These are phyloP conservation scores for Podospora anserina DNA, from an alignment of 495 filamentous ascomycete species.

Conservation along the genomic window DNA sequence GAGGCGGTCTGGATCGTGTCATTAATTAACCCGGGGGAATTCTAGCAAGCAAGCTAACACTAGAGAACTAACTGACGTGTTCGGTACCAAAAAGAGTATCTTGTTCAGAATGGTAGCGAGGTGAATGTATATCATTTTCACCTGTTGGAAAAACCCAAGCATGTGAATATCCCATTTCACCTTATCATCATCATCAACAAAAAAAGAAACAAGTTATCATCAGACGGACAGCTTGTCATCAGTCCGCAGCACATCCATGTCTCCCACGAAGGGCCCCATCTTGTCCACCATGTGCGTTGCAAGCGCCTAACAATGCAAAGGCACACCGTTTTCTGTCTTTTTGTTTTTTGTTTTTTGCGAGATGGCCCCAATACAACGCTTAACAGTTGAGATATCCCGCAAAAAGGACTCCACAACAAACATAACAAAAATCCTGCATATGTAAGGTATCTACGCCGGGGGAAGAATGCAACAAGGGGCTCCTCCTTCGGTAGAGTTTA, in stretches of 20 bases:
- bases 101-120: background rate
- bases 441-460: no score
- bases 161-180: background rate
- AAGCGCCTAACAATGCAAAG: background rate
- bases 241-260: background rate
- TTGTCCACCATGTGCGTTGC: background rate
- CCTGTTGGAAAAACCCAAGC: background rate
- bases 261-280: background rate
- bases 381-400: background rate
- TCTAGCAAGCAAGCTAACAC: background rate
- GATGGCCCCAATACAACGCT: background rate
- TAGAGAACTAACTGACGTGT: background rate
- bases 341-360: no score
- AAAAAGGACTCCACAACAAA: background rate
- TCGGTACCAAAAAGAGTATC: background rate
- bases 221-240: background rate
- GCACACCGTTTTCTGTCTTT: background rate
- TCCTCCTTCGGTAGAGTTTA: no score
- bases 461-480: no score
- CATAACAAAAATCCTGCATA: background rate
- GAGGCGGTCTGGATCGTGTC: background rate
- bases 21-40: background rate
- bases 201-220: background rate
- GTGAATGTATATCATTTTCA: background rate
- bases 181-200: background rate